Base-by-base conservation (phyloP, 176 grass and related monocot genomes). In the Aegilops longissima region DNA sequence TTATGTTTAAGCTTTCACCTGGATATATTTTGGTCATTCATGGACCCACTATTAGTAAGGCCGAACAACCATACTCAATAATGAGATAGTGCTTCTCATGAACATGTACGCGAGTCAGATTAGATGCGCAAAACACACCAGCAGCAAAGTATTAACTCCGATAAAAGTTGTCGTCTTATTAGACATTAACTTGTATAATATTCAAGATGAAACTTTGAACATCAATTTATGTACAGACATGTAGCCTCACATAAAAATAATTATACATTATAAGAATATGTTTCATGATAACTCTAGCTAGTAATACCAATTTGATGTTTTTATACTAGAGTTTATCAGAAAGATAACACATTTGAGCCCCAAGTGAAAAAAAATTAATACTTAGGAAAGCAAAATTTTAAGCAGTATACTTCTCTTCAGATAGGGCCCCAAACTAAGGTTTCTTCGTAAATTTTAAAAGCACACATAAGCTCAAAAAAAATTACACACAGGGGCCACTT, bases 1-100 rank as follows among this genome's bases (percentile, higher is more conserved):
- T 88, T 63, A 90, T 92, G 74, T 93, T 92, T 74, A 98, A 90
- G 63, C 86, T 95, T 76, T 98, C 93, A 81, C 95, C 95, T 95
- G 78, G 17, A 86, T 39, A n/a, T 0, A 80, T 80, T 68, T 86
- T 69, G 40, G 72, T 58, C 62, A 85, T 12, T 66, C 62, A 11
- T 54, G 51, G 65, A 83, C 40, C 14, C 29, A 68, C 24, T 9
- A 17, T 91, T 87, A 91, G 45, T 56, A 61, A 86, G 77, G 66
- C 21, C 21, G 27, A 80, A 38, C 16, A 36, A 40, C 52, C 30
- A 77, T 90, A 63, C 58, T 11, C 63, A 64, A 38, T 33, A 42
- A 76, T 58, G 4, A 34, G 6, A 13, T 34, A 44, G 4, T 18
- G 7, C 16, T 49, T 77, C 11, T 16, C 49, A 70, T 63, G 8